A percentile compares a stretch with the other conserved stretches of the same genome.
phyloP scores from a whole-genome alignment of 2,329 filamentous ascomycete species.

The Stachybotrys chartarum region DNA sequence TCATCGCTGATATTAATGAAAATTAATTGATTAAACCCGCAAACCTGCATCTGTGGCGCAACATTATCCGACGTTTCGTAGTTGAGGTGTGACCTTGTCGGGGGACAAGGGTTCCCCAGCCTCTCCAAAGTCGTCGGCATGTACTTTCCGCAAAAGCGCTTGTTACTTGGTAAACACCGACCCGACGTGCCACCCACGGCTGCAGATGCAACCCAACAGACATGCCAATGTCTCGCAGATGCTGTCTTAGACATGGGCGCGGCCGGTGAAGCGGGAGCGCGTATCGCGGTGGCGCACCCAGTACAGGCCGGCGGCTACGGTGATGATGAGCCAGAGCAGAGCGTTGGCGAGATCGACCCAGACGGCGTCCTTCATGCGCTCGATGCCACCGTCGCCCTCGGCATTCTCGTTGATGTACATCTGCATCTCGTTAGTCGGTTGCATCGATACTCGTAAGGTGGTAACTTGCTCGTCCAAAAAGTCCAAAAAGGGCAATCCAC shows the following conservation, averaged over 20 bases:
- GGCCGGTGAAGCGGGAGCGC: slow-evolving; percentile 50
- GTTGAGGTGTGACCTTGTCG: background rate
- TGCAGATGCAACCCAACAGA: background rate
- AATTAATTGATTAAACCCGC: background rate
- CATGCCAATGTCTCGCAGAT: background rate
- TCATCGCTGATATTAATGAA: background rate
- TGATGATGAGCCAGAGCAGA: slow-evolving; percentile 66
- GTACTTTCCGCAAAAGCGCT: background rate
- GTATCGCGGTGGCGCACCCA: slow-evolving; percentile 51
- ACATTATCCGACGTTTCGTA: background rate
- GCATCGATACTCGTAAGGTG: background rate
- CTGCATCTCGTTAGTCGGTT: slow-evolving; percentile 14
- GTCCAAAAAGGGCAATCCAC: slow-evolving; percentile 75
- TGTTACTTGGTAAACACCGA: background rate
- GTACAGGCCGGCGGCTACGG: slow-evolving; percentile 45
- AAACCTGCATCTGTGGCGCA: background rate
- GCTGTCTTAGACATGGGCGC: slow-evolving; percentile 40
- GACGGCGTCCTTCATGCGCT: slow-evolving; percentile 78
- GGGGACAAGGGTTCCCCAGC: no score
- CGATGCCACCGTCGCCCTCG: slow-evolving; percentile 55
- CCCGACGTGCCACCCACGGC: background rate
- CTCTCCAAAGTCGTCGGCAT: background rate
- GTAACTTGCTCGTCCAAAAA: slow-evolving; percentile 61
- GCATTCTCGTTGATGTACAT: slow-evolving; percentile 67
- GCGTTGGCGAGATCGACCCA: slow-evolving; percentile 75